Base-by-base conservation (phyloP, 139 green algal species). In the Mesostigma viride region DNA sequence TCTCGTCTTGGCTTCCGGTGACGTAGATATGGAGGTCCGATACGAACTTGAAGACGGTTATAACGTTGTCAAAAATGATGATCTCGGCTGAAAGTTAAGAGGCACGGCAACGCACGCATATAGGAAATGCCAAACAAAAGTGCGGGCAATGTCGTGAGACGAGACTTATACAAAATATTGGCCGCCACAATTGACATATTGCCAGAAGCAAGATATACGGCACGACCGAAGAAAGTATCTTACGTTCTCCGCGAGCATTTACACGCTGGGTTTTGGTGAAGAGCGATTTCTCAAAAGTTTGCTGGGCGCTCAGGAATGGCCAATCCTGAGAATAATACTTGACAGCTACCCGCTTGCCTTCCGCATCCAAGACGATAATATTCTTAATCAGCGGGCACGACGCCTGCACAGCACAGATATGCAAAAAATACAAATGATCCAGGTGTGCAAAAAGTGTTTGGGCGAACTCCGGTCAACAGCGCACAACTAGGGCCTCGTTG, bases 11-110 rank as follows among this genome's bases (percentile, higher is more conserved):
- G 17, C 76, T 78, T 1, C 88, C 94, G 1, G 88, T 94, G 17
- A 96, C 89, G 70, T 92, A 97, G 72, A 99, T 98, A 78, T 95
- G 91, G 32, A 99, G 84, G 79, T 99, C 94, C 0, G 83, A 82
- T 4, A 95, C 68, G 62, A 90, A 94, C 79, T 95, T 98, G 88
- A 95, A 99, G 24, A 96, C 83, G 26, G 95, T 85, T 24, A 97
- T 78, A n/a, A 87, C 79, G 62, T 94, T 82, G 75, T 96, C 92
- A 78, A 97, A 95, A 82, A 97, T 91, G 60, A 88, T 86, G 65
- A 98, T 94, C 73, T 98, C 92, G 0, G 91, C 92, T 96, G 86
- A 3, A 78, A 28, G 34, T 8, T 5, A 45, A 2, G 8, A 67
- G 24, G 22, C 60, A 67, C 17, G 6, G 14, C 40, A 17, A 24